Percentiles rank a stretch among this genome's conserved stretches.
phyloP scores from a whole-genome alignment of 2,329 filamentous ascomycete genomes.

The Alternaria gansuensis region DNA sequence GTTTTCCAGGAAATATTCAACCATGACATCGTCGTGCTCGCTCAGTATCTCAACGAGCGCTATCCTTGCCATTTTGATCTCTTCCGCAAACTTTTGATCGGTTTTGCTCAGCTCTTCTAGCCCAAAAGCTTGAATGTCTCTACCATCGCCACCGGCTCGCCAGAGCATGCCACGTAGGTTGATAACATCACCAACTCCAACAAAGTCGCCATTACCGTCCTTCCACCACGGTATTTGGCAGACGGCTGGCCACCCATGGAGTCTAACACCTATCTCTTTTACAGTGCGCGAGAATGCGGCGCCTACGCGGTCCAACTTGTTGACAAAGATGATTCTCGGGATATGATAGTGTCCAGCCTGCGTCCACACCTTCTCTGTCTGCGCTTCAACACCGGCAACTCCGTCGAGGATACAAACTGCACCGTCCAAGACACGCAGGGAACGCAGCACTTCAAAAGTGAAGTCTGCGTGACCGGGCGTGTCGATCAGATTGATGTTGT shows the following conservation, averaged over 20 bases:
- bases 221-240: conserved; percentile 97
- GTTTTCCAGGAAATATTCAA: conserved; percentile 82
- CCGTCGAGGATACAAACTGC: conserved; percentile 93
- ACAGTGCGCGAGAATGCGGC: conserved; percentile 85
- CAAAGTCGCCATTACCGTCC: conserved; percentile 73
- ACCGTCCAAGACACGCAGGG: conserved; percentile 85
- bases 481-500: conserved; percentile 72
- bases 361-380: conserved; percentile 95
- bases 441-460: conserved; percentile 93
- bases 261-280: conserved; percentile 79
- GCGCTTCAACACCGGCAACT: conserved; percentile 92
- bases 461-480: conserved; percentile 98
- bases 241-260: conserved; percentile 86
- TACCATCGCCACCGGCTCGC: conserved; percentile 72
- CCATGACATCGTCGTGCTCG: conserved; percentile 85
- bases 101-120: conserved; percentile 63
- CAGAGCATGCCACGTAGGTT: conserved; percentile 79
- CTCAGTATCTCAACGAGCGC: conserved; percentile 84
- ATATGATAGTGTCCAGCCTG: conserved; percentile 88
- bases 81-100: conserved; percentile 64
- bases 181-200: conserved; percentile 85
- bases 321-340: conserved; percentile 81
- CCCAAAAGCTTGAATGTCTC: conserved; percentile 65
- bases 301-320: conserved; percentile 85
- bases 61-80: conserved; percentile 78